phyloP scores from a whole-genome alignment of 495 filamentous ascomycete species.

The Annulohypoxylon maeteangense region DNA sequence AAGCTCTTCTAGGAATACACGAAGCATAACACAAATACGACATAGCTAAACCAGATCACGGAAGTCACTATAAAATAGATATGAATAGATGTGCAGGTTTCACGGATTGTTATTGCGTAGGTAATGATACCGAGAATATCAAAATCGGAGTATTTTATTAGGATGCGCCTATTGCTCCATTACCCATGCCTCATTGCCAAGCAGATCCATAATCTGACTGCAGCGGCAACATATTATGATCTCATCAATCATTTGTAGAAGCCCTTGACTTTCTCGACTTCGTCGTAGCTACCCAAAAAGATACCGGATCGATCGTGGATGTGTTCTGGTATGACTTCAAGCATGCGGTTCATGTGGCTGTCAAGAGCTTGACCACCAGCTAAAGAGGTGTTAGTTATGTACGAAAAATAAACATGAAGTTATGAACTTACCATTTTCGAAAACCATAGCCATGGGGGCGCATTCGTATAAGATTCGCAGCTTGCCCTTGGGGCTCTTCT shows the following conservation, averaged over 20 bases:
- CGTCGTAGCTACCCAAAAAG: conserved; percentile 92
- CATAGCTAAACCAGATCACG: background rate
- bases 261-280: conserved; percentile 94
- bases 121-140: background rate
- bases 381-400: conserved; percentile 44
- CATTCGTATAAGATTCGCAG: conserved; percentile 98
- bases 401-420: background rate
- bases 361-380: conserved; percentile 93
- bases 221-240: background rate
- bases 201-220: background rate
- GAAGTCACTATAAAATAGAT: background rate
- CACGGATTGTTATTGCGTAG: background rate
- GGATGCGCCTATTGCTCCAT: conserved; percentile 22
- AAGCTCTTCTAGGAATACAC: conserved; percentile 59
- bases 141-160: conserved; percentile 11
- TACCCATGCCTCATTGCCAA: conserved; percentile 24
- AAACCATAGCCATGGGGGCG: conserved; percentile 98
- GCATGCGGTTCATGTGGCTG: conserved; percentile 86
- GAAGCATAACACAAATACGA: too few relatives aligned
- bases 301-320: conserved; percentile 97
- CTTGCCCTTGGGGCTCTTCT: conserved; percentile 98
- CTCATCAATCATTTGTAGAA: conserved; percentile 55
- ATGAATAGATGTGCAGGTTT: background rate
- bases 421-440: conserved; percentile 85
- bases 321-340: conserved; percentile 87